Conservation (phyloP, 1,284 basidiomycete genomes). For the Sanghuangporus weigelae region DNA sequence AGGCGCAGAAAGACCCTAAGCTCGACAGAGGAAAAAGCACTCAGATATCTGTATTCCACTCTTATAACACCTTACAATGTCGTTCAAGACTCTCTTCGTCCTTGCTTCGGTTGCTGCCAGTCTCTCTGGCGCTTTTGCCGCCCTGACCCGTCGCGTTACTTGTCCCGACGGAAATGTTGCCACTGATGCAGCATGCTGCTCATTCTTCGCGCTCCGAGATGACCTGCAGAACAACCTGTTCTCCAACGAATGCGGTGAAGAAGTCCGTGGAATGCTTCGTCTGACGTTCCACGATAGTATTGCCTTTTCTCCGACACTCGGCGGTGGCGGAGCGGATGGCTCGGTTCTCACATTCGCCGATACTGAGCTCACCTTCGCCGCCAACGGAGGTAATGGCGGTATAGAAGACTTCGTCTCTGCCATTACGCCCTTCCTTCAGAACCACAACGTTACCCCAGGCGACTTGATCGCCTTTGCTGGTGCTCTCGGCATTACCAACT, state of each 20-base stretch:
- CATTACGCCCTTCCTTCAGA: conserved; percentile 29
- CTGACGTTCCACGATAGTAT: conserved; percentile 43
- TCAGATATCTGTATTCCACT: not conserved
- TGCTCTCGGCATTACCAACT: conserved; percentile 31
- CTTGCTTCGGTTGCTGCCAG: conserved; percentile 23
- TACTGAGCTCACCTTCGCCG: conserved; percentile 14
- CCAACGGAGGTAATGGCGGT: conserved; percentile 29
- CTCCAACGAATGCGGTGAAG: conserved; percentile 36
- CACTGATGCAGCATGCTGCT: conserved; percentile 35
- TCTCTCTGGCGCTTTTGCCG: conserved; percentile 21
- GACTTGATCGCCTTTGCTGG: conserved; percentile 25
- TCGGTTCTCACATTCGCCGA: conserved; percentile 34
- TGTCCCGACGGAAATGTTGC: conserved; percentile 33
- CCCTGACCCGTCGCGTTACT: conserved; percentile 28
- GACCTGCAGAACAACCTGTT: conserved; percentile 37
- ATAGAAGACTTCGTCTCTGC: conserved; percentile 32
- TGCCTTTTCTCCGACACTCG: conserved; percentile 29
- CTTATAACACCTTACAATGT: conserved; percentile 21
- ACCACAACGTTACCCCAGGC: conserved; percentile 22
- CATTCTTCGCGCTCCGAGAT: conserved; percentile 32
- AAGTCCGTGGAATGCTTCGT: conserved; percentile 38
- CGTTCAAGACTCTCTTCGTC: conserved; percentile 24
- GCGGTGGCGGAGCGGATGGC: conserved; percentile 35
- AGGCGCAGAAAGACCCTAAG: not conserved
- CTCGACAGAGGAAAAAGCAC: not conserved